Evolutionary conservation across 2,329 filamentous ascomycete genomes (phyloP).

Genomic region (Neophaeococcomyces aloes): DNA sequence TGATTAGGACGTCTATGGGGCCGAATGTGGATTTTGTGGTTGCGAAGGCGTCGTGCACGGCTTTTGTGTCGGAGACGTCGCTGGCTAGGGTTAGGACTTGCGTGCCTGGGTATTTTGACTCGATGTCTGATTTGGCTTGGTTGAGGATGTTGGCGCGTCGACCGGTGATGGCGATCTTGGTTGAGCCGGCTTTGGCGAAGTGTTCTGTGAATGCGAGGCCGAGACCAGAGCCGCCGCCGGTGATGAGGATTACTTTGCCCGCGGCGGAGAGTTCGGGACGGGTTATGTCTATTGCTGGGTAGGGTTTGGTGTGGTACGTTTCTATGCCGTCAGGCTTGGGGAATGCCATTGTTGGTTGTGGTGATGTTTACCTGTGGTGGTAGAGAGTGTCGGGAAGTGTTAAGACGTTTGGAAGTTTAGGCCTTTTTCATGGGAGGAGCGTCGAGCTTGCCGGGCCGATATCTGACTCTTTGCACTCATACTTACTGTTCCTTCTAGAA

Average conservation of each 20-base stretch:
- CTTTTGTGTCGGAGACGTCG: slow-evolving; percentile 24
- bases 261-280: slow-evolving; percentile 24
- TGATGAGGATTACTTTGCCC: slow-evolving; percentile 25
- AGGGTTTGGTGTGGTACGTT: slow-evolving; percentile 27
- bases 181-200: slow-evolving; percentile 32
- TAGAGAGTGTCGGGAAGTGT: too few species aligned
- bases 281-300: slow-evolving; percentile 32
- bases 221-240: slow-evolving; percentile 24
- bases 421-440: too few species aligned
- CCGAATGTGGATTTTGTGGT: slow-evolving; percentile 15
- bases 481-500: too few species aligned
- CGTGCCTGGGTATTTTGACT: slow-evolving; percentile 18
- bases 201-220: slow-evolving; percentile 20
- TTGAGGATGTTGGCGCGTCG: slow-evolving; percentile 28
- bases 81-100: slow-evolving; percentile 24
- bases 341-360: too few species aligned
- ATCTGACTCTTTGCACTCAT: too few species aligned
- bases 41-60: slow-evolving; percentile 16
- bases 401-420: too few species aligned
- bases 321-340: slow-evolving; percentile 20
- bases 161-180: slow-evolving; percentile 31
- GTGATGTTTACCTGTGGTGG: too few species aligned
- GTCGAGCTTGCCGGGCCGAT: too few species aligned
- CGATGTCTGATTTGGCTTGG: slow-evolving; percentile 18
- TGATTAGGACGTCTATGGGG: slow-evolving; percentile 21